These are phyloP conservation scores for Evansstolkia leycettana DNA, from an alignment of 495 filamentous ascomycete species.

Conservation along the genomic window DNA sequence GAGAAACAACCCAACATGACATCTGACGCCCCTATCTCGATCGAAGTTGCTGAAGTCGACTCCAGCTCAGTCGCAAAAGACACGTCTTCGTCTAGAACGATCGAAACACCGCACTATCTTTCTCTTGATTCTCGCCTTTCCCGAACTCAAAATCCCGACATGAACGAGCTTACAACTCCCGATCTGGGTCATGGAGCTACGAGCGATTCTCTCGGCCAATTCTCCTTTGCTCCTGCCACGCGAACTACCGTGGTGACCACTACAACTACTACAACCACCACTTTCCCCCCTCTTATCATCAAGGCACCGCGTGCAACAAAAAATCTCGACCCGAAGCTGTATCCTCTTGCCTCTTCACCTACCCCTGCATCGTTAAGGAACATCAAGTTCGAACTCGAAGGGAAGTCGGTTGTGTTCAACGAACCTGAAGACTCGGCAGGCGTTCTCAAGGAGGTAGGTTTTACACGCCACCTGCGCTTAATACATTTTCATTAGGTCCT, in stretches of 20 bases:
- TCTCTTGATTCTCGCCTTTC: slow-evolving; percentile 5
- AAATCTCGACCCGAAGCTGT: slow-evolving; percentile 75
- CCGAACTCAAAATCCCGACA: slow-evolving; percentile 15
- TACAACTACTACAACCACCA: slow-evolving; percentile 85
- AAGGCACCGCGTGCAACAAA: slow-evolving; percentile 59
- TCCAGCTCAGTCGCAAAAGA: slow-evolving; percentile 4
- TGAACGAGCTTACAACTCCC: slow-evolving; percentile 16
- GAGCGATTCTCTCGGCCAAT: slow-evolving; percentile 40
- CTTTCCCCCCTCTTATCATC: slow-evolving; percentile 72
- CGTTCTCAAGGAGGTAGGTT: slow-evolving; percentile 46
- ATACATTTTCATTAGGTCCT: slow-evolving; percentile 1
- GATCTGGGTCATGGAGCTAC: slow-evolving; percentile 12
- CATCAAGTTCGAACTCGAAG: slow-evolving; percentile 61
- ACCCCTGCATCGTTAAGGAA: slow-evolving; percentile 66
- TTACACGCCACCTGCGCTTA: neutral
- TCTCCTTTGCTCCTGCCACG: slow-evolving; percentile 61
- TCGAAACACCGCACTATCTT: neutral
- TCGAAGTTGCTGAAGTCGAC: slow-evolving; percentile 7
- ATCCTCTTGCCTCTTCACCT: slow-evolving; percentile 70
- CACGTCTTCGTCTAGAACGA: slow-evolving; percentile 8
- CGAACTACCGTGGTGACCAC: slow-evolving; percentile 78
- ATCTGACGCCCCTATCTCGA: slow-evolving; percentile 8
- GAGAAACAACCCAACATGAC: slow-evolving; percentile 5
- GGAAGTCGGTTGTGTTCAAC: slow-evolving; percentile 49
- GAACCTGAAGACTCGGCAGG: slow-evolving; percentile 50